phyloP scores from a whole-genome alignment of 2,329 filamentous ascomycete genomes.

The Penicillium corylophilum region DNA sequence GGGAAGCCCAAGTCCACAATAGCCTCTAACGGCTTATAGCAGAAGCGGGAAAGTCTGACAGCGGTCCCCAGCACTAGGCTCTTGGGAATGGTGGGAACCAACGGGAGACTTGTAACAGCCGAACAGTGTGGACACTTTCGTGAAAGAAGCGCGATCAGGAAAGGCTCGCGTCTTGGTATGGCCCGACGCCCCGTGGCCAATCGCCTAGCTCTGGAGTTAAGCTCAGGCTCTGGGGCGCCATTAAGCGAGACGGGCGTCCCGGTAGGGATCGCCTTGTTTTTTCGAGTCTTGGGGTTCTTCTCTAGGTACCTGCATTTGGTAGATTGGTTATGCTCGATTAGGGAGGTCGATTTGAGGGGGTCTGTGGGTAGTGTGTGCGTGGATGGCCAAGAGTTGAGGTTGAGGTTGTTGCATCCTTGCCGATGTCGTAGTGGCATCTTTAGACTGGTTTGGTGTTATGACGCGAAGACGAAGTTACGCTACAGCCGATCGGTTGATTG shows the following conservation, averaged over 20 bases:
- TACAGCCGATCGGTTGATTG: not conserved
- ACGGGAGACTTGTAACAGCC: not conserved
- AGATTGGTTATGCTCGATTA: not conserved
- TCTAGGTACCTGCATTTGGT: not conserved
- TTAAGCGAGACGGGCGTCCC: slow-evolving; percentile 9
- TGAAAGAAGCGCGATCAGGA: slow-evolving; percentile 19
- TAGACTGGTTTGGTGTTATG: not conserved
- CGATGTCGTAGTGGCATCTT: not conserved
- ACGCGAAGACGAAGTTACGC: not conserved
- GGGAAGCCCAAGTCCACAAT: not conserved
- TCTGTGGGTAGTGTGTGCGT: not conserved
- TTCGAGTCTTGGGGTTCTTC: not conserved
- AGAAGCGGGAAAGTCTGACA: not conserved
- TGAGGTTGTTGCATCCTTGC: not conserved
- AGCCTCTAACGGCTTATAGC: not conserved
- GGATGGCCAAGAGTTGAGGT: not conserved
- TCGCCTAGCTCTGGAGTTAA: slow-evolving; percentile 5
- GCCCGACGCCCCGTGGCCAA: slow-evolving; percentile 4
- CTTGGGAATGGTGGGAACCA: not conserved
- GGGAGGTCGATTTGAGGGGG: not conserved
- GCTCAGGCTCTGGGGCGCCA: slow-evolving; percentile 13
- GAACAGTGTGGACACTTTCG: slow-evolving; percentile 6
- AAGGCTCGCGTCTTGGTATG: slow-evolving; percentile 24
- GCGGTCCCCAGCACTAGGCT: not conserved
- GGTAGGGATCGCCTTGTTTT: not conserved